phyloP scores from a whole-genome alignment of 495 filamentous ascomycete genomes.

The Zalerion maritima region DNA sequence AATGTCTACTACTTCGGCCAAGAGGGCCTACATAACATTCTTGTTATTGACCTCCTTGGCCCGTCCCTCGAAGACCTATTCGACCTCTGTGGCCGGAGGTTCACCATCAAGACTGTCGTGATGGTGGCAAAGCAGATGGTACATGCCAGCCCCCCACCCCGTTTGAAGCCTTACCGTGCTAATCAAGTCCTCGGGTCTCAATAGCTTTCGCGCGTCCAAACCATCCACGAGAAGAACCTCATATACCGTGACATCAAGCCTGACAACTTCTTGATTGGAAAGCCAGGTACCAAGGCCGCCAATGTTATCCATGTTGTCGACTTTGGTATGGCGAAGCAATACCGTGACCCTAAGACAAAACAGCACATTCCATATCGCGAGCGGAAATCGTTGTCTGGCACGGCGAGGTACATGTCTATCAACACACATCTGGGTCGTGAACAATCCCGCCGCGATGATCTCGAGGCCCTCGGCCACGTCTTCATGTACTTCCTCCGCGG shows the following conservation, averaged over 20 bases:
- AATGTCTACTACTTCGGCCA: conserved; percentile 99
- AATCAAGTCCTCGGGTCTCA: conserved; percentile 7
- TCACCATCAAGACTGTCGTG: conserved; percentile 92
- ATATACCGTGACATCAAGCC: conserved; percentile 99
- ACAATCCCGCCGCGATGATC: conserved; percentile 89
- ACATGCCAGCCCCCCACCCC: conserved; percentile 12
- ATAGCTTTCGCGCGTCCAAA: conserved; percentile 92
- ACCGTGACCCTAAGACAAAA: conserved; percentile 96
- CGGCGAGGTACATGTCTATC: conserved; percentile 98
- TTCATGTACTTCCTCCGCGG: conserved; percentile 99
- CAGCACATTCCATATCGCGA: conserved; percentile 98
- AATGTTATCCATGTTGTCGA: conserved; percentile 99
- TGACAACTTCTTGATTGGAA: conserved; percentile 97
- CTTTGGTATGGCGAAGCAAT: conserved; percentile 99
- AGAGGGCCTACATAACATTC: conserved; percentile 97
- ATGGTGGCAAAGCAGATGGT: conserved; percentile 99
- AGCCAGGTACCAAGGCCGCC: conserved; percentile 79
- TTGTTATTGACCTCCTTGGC: conserved; percentile 94
- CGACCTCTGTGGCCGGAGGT: conserved; percentile 91
- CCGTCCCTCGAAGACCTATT: conserved; percentile 96
- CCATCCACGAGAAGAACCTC: conserved; percentile 98
- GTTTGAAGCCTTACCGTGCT: conserved; percentile 1
- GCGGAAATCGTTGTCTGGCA: conserved; percentile 92
- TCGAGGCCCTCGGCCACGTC: conserved; percentile 92
- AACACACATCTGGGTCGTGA: conserved; percentile 96